Conservation (phyloP, 2,329 filamentous ascomycete genomes). For the Trichoderma polysporum region DNA sequence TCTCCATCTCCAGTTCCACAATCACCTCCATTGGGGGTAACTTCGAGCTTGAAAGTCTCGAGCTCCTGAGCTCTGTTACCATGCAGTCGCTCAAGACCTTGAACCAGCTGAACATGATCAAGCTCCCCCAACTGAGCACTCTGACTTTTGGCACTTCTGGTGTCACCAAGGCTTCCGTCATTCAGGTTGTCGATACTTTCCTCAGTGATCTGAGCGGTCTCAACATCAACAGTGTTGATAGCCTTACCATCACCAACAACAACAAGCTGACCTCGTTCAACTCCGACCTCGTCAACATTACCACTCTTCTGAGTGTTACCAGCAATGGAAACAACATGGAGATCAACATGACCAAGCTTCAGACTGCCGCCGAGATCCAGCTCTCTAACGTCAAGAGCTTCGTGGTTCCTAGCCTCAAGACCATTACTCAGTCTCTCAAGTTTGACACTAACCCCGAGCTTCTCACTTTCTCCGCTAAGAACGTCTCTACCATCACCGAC, state of each 20-base stretch:
- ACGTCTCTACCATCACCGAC: constrained; percentile 65
- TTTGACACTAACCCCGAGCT: constrained; percentile 77
- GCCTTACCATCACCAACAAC: constrained; percentile 90
- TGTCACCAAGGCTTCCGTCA: constrained; percentile 64
- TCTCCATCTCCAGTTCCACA: constrained; percentile 58
- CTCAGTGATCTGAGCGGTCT: constrained; percentile 77
- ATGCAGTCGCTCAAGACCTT: constrained; percentile 67
- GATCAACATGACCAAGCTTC: constrained; percentile 74
- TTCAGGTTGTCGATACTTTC: constrained; percentile 83
- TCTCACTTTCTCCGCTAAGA: constrained; percentile 59
- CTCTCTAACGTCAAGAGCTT: constrained; percentile 77
- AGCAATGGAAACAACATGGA: constrained; percentile 75
- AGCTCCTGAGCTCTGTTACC: constrained; percentile 64
- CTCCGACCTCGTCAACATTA: constrained; percentile 76
- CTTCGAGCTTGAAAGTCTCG: constrained; percentile 70
- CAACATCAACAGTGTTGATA: constrained; percentile 69
- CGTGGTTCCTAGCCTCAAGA: constrained; percentile 67
- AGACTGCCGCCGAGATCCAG: constrained; percentile 50
- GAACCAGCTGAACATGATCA: constrained; percentile 67
- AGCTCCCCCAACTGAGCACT: constrained; percentile 61
- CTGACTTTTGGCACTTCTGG: constrained; percentile 51
- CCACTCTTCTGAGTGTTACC: constrained; percentile 67
- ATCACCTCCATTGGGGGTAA: constrained; percentile 65
- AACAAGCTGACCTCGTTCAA: constrained; percentile 70
- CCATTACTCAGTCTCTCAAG: constrained; percentile 75